Evolutionary conservation across 805 yeast species (phyloP).

Genomic region (Teunomyces aglyptinius): DNA sequence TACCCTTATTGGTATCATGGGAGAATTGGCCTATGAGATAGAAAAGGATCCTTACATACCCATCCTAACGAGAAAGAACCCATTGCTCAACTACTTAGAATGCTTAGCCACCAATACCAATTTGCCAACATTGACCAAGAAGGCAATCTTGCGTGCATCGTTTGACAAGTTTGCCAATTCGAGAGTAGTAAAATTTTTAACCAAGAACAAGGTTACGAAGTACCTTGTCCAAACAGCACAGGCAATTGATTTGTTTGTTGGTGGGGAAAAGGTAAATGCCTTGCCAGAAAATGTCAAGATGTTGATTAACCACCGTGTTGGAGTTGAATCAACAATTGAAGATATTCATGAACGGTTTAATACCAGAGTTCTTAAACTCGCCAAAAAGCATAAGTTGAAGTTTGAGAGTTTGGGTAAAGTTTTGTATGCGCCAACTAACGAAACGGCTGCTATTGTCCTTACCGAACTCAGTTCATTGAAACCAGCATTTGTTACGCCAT

Average conservation of each 20-base stretch:
- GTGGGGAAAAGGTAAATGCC: conserved; percentile 42
- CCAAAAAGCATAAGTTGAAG: conserved; percentile 25
- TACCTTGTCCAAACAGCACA: conserved; percentile 34
- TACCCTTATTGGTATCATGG: conserved; percentile 71
- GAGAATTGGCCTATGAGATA: conserved; percentile 55
- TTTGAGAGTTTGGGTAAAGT: conserved; percentile 20
- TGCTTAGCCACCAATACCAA: conserved; percentile 56
- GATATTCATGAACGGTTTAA: conserved; percentile 21
- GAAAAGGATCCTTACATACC: conserved; percentile 58
- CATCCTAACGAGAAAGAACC: conserved; percentile 52
- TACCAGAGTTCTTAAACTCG: conserved; percentile 22
- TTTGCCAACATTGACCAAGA: conserved; percentile 19
- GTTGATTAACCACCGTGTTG: conserved; percentile 35
- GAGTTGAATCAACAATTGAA: conserved; percentile 27
- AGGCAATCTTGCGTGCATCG: conserved; percentile 36
- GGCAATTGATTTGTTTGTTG: conserved; percentile 32
- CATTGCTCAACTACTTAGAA: conserved; percentile 54
- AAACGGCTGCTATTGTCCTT: conserved; percentile 16
- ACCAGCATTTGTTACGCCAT: conserved; percentile 47
- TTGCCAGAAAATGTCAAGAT: conserved; percentile 34
- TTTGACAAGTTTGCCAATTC: conserved; percentile 34
- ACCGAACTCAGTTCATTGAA: conserved; percentile 24
- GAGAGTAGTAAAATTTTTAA: conserved; percentile 18
- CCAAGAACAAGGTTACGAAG: conserved; percentile 19
- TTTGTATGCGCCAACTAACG: conserved; percentile 11